Percentiles rank a stretch among this genome's conserved stretches.
Evolutionary conservation across 257 asterid genomes (phyloP).

Genomic region (Voacanga thouarsii): DNA sequence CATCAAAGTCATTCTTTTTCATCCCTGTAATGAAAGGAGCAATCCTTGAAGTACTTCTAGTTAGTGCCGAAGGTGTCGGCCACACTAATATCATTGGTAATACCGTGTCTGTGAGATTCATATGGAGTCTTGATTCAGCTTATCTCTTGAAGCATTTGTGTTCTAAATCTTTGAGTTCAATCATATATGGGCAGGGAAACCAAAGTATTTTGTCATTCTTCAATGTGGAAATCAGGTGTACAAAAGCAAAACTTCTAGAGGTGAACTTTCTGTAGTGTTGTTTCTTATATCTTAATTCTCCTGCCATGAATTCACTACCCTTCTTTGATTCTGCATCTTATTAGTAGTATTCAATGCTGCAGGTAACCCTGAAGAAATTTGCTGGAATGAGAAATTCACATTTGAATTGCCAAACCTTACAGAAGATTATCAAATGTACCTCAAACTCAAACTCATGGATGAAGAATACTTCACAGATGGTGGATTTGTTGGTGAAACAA

Average conservation of each 20-base stretch:
- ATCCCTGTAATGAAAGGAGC: constrained; percentile 54
- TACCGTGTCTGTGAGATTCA: not conserved
- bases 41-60: constrained; percentile 71
- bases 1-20: not conserved
- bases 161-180: not conserved
- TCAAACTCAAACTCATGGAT: constrained; percentile 59
- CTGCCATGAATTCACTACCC: too few relatives aligned
- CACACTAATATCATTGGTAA: constrained; percentile 46
- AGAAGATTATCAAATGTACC: constrained; percentile 42
- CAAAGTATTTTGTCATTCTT: constrained; percentile 55
- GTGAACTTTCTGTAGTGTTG: constrained; percentile 22
- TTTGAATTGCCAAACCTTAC: constrained; percentile 44
- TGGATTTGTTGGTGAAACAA: constrained; percentile 63
- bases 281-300: not conserved
- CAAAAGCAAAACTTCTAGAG: constrained; percentile 61
- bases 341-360: constrained; percentile 4
- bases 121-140: not conserved
- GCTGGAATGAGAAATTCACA: constrained; percentile 68
- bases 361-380: constrained; percentile 45
- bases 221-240: constrained; percentile 59
- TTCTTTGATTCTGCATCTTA: not conserved
- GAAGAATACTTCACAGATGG: constrained; percentile 40
- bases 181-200: constrained; percentile 37
- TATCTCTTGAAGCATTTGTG: not conserved
- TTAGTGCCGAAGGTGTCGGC: constrained; percentile 60